Conservation (phyloP, 2,329 filamentous ascomycete species). For the Fusarium ambrosium region DNA sequence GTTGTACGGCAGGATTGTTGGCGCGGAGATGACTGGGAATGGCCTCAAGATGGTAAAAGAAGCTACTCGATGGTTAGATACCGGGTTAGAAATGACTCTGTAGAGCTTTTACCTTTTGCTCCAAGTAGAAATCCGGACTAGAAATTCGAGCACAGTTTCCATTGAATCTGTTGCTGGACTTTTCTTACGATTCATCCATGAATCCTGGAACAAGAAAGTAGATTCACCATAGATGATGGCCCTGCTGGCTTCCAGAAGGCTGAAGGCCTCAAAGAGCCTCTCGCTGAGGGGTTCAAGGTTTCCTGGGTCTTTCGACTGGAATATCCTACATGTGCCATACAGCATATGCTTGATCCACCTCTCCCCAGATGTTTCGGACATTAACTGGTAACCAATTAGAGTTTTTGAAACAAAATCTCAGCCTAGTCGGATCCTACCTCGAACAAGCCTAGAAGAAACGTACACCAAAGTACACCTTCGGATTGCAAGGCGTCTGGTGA, state of each 20-base stretch:
- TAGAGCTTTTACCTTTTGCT: constrained; percentile 26
- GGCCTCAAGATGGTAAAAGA: constrained; percentile 37
- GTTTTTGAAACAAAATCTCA: neutral
- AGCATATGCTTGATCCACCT: constrained; percentile 48
- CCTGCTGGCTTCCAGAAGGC: constrained; percentile 41
- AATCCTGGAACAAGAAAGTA: constrained; percentile 33
- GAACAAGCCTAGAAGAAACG: constrained; percentile 46
- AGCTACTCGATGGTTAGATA: constrained; percentile 5
- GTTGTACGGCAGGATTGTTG: neutral
- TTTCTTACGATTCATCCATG: neutral
- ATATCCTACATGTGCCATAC: constrained; percentile 42
- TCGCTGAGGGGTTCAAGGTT: neutral
- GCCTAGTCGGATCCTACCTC: constrained; percentile 31
- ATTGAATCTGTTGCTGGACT: accelerated
- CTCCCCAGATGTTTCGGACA: constrained; percentile 43
- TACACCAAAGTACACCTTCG: constrained; percentile 43
- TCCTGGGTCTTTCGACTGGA: constrained; percentile 18
- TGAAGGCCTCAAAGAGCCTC: constrained; percentile 40
- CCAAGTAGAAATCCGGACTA: constrained; percentile 36
- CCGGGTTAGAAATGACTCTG: accelerated
- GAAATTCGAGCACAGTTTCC: constrained; percentile 11
- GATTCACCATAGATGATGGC: constrained; percentile 43
- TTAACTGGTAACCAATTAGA: constrained; percentile 32
- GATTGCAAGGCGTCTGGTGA: neutral
- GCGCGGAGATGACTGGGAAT: constrained; percentile 5